Percentiles rank a stretch among this genome's conserved stretches.
Conservation (phyloP, 768 basidiomycete genomes). For the Lentinus brumalis region DNA sequence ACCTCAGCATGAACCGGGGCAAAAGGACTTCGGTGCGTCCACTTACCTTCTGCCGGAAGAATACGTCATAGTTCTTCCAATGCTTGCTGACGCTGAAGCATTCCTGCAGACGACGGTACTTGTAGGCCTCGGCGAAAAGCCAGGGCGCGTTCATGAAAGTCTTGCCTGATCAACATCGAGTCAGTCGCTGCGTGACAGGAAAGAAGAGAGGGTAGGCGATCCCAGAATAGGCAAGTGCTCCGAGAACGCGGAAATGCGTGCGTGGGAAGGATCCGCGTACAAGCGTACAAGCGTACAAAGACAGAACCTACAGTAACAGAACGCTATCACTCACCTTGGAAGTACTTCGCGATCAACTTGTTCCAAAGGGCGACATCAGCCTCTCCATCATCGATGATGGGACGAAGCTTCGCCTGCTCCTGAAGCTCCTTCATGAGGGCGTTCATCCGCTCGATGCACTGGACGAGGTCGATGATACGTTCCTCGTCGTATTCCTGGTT, state of each 20-base stretch:
- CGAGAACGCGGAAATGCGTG: background rate
- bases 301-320: background rate
- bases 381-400: constrained; percentile 88
- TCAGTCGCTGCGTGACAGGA: background rate
- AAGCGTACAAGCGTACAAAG: background rate
- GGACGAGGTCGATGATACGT: constrained; percentile 77
- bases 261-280: no score
- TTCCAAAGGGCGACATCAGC: constrained; percentile 96
- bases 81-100: constrained; percentile 90
- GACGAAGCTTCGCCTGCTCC: constrained; percentile 79
- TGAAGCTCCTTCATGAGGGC: constrained; percentile 86
- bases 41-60: constrained; percentile 85
- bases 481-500: constrained; percentile 87
- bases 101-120: constrained; percentile 88
- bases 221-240: background rate
- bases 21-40: background rate
- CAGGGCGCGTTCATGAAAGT: constrained; percentile 96
- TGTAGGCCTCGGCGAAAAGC: constrained; percentile 95
- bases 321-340: constrained; percentile 60
- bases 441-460: constrained; percentile 89
- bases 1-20: background rate
- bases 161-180: constrained; percentile 50
- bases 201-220: no score
- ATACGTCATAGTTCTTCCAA: constrained; percentile 92
- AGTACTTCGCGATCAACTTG: constrained; percentile 94